Base-by-base conservation (phyloP, 768 basidiomycete species). In the Pholiota conissans region DNA sequence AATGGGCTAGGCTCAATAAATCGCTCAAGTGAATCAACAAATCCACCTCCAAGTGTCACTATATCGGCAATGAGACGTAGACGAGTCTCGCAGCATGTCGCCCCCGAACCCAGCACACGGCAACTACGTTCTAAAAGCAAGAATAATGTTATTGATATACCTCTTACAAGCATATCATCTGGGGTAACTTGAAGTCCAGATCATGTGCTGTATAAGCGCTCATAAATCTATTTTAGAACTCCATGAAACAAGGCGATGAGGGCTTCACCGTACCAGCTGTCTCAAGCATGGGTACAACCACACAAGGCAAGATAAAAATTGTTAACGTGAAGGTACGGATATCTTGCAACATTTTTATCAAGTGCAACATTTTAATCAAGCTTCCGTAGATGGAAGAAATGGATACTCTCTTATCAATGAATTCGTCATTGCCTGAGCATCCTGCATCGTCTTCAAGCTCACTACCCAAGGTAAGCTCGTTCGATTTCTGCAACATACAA, bases 51-150 rank as follows among this genome's bases (percentile, higher is more conserved):
- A n/a, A 63, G 57, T 52, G 69, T 73, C n/a, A 72, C 68, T 6
- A 67, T 76, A 46, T 74, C 75, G 24, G 72, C 74, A 13, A 60
- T 71, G 27, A 76, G 74, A 57, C 73, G 77, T 63, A 77, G 74
- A 65, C 74, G 73, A 50, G 57, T 65, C 13, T 63, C 67, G 18
- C 72, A 69, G 40, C 67, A 65, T 16, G 54, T 57, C 28, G 56
- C 60, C 40, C 70, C 67, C 7, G 74, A 77, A 59, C 64, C 73
- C 26, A 77, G 73, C 57, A 76, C 74, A 6, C 73, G 80, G 24
- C 75, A 79, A 60, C 62, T 81, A 39, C 75, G 81, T 32, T 80
- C 81, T n/a, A 66, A 65, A 52, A 74, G 78, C 58, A 73, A 72
- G 59, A 81, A 78, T 58, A 71, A 70, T 20, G 68, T 71, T 18